phyloP scores from a whole-genome alignment of 1,139 yeast genomes.

The Hyphopichia pseudoburtonii region DNA sequence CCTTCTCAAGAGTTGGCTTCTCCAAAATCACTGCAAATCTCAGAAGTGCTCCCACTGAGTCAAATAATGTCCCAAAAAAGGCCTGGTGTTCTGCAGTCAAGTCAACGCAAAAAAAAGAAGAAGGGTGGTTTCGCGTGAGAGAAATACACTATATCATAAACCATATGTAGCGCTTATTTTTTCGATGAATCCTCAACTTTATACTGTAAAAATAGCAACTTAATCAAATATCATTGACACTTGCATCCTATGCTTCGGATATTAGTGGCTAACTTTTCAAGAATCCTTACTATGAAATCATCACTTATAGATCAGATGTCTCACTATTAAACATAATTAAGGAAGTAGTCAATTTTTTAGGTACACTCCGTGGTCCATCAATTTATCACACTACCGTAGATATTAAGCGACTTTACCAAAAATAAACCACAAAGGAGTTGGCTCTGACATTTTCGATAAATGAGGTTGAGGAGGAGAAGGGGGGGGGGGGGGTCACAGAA shows the following conservation, averaged over 20 bases:
- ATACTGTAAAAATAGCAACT: no score
- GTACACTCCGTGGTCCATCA: conserved; percentile 41
- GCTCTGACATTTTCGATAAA: no score
- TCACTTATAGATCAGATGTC: no score
- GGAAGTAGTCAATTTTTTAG: conserved; percentile 27
- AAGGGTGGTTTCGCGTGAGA: conserved; percentile 31
- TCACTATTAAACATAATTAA: conserved; percentile 28
- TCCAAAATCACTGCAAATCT: neutral
- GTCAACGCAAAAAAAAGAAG: conserved; percentile 21
- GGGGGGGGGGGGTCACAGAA: no score
- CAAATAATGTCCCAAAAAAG: neutral
- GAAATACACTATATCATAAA: neutral
- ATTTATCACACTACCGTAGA: conserved; percentile 33
- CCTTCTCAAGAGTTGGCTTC: neutral
- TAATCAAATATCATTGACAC: no score
- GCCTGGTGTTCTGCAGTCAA: conserved; percentile 8
- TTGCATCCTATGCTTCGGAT: no score
- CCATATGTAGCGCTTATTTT: no score
- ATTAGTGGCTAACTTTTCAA: no score
- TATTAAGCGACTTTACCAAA: conserved; percentile 25
- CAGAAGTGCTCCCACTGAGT: neutral
- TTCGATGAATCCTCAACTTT: no score
- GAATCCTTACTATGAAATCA: no score
- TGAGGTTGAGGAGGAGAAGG: no score
- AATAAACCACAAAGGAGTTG: conserved; percentile 18